Evolutionary conservation across 257 asterid genomes (phyloP), one percentile per base, ranked within the genome.

Genomic region (Echites panduratus): DNA sequence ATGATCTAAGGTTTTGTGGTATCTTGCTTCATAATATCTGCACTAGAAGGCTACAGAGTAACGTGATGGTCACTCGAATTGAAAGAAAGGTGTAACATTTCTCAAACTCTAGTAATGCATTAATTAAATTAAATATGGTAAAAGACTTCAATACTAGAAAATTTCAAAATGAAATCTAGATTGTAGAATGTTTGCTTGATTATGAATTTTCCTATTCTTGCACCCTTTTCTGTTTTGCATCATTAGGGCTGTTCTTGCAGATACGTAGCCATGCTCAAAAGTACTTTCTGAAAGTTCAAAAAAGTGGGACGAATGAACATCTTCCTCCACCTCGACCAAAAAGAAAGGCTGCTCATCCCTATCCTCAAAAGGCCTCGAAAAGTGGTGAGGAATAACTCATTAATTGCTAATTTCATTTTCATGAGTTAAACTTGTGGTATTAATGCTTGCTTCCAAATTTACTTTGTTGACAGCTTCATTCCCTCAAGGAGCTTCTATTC

Each of bases 321-420:
- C 83, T 93, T 52, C 98, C 98, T 79, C 98, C 98, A 1, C 98
- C 97, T n/a, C 95, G 98, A 19, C 98, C 98, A 41, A 93, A 93
- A 89, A 83, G 97, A 78, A 93, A 93, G 81, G 95, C 98, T 65
- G 71, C 93, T 65, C 98, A 89, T 81, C 98, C 98, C 44, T 93
- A 90, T 80, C 98, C 98, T 20, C 98, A 90, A 52, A 93, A 90
- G 76, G 97, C 96, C 73, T 75, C 96, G 7, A 79, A 79, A 75
- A 47, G 71, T 65, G 83, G 83, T 79, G 68, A 70, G 70, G 38
- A 74, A 22, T 27, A 41, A 44, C 13, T 49, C 7, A 10, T 73
- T 59, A 48, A 19, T 41, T 1, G 5, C 11, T 48, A 47, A 53
- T 50, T 68, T 4, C n/a, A 67, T 47, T 74, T 54, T 54, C 27